Evolutionary conservation across 768 basidiomycete species (phyloP).

Genomic region (Boletales sp.): DNA sequence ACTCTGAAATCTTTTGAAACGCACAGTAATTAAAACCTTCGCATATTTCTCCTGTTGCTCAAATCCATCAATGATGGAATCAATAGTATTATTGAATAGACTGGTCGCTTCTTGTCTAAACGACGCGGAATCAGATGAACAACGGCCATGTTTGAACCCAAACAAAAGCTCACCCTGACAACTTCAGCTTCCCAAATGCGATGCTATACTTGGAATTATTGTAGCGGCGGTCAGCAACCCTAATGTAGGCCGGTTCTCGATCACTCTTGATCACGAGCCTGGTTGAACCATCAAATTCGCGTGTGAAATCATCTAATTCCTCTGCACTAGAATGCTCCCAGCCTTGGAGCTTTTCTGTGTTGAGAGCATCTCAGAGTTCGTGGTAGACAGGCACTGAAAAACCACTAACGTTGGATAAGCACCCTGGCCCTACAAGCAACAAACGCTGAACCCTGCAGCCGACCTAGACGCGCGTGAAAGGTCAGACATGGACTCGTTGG

Average conservation of each 20-base stretch:
- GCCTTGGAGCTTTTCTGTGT: conserved; percentile 3
- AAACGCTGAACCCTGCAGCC: conserved; percentile 44
- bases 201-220: conserved; percentile 1
- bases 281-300: conserved; percentile 3
- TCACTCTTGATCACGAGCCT: conserved; percentile 5
- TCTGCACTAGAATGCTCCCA: neutral
- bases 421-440: conserved; percentile 37
- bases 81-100: conserved; percentile 4
- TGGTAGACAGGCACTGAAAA: neutral
- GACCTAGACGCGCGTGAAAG: conserved; percentile 27
- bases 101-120: conserved; percentile 5
- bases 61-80: conserved; percentile 8
- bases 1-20: neutral
- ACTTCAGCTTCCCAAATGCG: conserved; percentile 2
- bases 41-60: conserved; percentile 5
- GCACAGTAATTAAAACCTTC: neutral
- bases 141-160: too few relatives aligned
- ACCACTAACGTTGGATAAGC: conserved; percentile 32
- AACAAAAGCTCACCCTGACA: conserved; percentile 9
- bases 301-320: neutral
- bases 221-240: conserved; percentile 1
- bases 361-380: neutral
- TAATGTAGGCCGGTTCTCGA: conserved; percentile 5
- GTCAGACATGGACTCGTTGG: neutral
- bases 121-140: neutral